Evolutionary conservation across 805 yeast species (phyloP).

Genomic region (Wickerhamiella alocasiicola): DNA sequence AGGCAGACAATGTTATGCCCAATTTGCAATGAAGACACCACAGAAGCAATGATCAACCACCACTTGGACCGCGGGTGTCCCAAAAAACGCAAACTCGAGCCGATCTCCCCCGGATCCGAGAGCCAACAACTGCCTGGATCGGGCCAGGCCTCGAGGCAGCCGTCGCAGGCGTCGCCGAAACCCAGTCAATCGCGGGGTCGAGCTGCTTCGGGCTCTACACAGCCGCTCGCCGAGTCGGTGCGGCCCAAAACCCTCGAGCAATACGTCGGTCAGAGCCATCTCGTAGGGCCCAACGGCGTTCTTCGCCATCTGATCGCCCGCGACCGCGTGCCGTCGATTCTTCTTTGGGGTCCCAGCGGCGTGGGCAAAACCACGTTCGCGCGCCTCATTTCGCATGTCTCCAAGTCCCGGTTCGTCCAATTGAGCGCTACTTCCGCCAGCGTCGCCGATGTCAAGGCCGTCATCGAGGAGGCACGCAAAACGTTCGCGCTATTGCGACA

Average conservation of each 20-base stretch:
- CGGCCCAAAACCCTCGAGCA: slow-evolving; percentile 62
- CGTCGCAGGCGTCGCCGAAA: too few relatives aligned
- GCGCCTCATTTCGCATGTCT: slow-evolving; percentile 44
- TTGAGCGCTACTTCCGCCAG: slow-evolving; percentile 74
- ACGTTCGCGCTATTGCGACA: slow-evolving; percentile 38
- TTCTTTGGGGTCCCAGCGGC: slow-evolving; percentile 94
- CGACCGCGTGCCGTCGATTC: slow-evolving; percentile 54
- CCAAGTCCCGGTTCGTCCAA: slow-evolving; percentile 54
- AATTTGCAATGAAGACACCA: slow-evolving; percentile 23
- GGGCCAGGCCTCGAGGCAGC: not conserved
- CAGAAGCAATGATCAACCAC: slow-evolving; percentile 23
- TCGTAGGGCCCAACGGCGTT: slow-evolving; percentile 52
- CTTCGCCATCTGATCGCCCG: slow-evolving; percentile 50
- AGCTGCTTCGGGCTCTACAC: too few relatives aligned
- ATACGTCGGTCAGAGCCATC: slow-evolving; percentile 76
- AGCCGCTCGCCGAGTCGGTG: slow-evolving; percentile 65
- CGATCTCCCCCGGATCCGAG: too few relatives aligned
- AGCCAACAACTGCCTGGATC: not conserved
- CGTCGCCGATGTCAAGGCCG: slow-evolving; percentile 48
- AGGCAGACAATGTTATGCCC: slow-evolving; percentile 21
- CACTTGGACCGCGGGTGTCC: slow-evolving; percentile 30
- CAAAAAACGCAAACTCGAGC: not conserved
- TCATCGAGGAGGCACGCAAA: slow-evolving; percentile 40
- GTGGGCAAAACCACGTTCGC: slow-evolving; percentile 84
- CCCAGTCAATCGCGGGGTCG: not conserved